A percentile compares a stretch with the other conserved stretches of the same genome.
Evolutionary conservation across 2,329 filamentous ascomycete genomes (phyloP).

Genomic region (Xylariomycetidae sp.): DNA sequence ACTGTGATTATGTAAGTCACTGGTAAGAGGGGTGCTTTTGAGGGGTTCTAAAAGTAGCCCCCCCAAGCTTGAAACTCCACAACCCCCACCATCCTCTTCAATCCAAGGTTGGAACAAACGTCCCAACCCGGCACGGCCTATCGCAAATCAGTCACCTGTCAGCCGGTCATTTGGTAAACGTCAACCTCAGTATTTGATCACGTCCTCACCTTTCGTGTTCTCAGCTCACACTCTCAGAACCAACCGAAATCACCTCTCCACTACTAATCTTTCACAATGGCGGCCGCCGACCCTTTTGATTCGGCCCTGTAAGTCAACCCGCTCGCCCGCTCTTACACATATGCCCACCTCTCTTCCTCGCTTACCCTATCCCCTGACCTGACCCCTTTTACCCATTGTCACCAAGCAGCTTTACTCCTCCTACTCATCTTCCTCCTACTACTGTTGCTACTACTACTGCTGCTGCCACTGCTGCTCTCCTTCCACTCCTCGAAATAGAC

Average conservation of each 20-base stretch:
- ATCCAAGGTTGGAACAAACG: too few relatives aligned
- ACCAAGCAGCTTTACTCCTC: neutral
- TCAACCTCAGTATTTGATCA: too few relatives aligned
- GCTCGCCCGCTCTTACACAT: too few relatives aligned
- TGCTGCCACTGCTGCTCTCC: conserved; percentile 2
- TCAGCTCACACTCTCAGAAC: neutral
- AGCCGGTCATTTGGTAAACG: too few relatives aligned
- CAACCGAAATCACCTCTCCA: neutral
- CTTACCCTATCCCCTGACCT: conserved; percentile 7
- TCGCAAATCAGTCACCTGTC: neutral
- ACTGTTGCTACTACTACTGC: neutral
- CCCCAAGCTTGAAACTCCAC: too few relatives aligned
- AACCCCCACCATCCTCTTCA: too few relatives aligned
- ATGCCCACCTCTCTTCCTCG: conserved; percentile 6
- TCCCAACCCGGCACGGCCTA: neutral
- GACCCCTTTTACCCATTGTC: conserved; percentile 1
- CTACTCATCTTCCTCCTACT: conserved; percentile 1
- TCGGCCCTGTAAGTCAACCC: conserved; percentile 62
- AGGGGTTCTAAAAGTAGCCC: too few relatives aligned
- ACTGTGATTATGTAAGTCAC: too few relatives aligned
- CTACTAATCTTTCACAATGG: conserved; percentile 31
- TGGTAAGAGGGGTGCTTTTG: too few relatives aligned
- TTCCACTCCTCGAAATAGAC: neutral
- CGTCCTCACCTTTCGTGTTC: too few relatives aligned
- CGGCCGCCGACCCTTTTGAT: conserved; percentile 64